phyloP scores from a whole-genome alignment of 2,329 filamentous ascomycete species.

The Ophiocordyceps robertsii region DNA sequence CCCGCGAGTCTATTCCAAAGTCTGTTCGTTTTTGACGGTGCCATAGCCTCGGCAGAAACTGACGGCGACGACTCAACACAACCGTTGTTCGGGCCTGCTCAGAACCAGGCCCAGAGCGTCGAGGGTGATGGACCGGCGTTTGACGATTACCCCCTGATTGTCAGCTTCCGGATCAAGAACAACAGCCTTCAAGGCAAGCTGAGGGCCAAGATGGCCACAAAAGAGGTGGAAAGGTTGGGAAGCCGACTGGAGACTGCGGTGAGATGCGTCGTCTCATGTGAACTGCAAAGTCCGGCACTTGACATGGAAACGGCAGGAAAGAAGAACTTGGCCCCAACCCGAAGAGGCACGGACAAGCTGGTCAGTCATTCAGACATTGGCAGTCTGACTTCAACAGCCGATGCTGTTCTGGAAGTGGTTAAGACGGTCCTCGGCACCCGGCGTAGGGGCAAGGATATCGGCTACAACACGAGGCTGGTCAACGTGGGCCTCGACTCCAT shows the following conservation, averaged over 20 bases:
- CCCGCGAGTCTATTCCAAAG: conserved; percentile 9
- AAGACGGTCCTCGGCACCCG: conserved; percentile 6
- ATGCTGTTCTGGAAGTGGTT: conserved; percentile 5
- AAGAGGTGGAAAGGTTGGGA: conserved; percentile 2
- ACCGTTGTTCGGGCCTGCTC: neutral
- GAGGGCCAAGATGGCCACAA: conserved; percentile 6
- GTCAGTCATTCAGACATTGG: neutral
- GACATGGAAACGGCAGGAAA: neutral
- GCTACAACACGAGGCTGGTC: conserved; percentile 7
- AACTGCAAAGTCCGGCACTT: neutral
- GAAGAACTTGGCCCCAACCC: no score
- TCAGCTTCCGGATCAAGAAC: conserved; percentile 9
- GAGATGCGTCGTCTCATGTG: neutral
- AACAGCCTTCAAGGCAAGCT: conserved; percentile 6
- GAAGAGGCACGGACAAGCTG: neutral
- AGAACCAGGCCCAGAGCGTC: neutral
- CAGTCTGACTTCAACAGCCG: neutral
- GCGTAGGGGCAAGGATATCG: conserved; percentile 5
- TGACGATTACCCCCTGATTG: conserved; percentile 12
- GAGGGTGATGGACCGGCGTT: conserved; percentile 4
- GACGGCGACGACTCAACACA: neutral
- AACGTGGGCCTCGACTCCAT: conserved; percentile 12
- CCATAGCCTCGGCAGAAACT: neutral
- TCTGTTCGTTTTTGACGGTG: conserved; percentile 12
- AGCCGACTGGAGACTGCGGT: conserved; percentile 2